A percentile compares a stretch with the other conserved stretches of the same genome.
phyloP scores from a whole-genome alignment of 2,329 filamentous ascomycete species.

The Penicillium sp. region DNA sequence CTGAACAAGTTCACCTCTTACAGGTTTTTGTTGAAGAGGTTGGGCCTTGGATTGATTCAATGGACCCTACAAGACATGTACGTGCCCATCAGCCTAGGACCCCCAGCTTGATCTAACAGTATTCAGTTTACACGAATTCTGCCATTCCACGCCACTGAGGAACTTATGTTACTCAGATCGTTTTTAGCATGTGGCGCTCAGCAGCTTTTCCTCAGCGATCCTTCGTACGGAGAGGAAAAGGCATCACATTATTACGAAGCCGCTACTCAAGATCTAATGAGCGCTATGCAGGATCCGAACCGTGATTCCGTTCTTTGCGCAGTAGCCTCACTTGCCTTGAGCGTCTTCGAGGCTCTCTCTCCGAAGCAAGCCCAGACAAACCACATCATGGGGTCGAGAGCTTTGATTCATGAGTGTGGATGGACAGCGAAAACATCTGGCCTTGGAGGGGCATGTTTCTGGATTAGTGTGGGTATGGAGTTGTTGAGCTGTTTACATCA shows the following conservation, averaged over 20 bases:
- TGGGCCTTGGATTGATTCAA: slow-evolving; percentile 87
- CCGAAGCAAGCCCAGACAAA: slow-evolving; percentile 77
- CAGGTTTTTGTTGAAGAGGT: slow-evolving; percentile 89
- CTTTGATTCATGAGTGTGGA: slow-evolving; percentile 80
- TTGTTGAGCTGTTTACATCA: slow-evolving; percentile 82
- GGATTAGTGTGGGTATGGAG: slow-evolving; percentile 88
- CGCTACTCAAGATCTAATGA: slow-evolving; percentile 72
- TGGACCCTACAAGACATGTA: slow-evolving; percentile 75
- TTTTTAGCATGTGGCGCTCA: slow-evolving; percentile 83
- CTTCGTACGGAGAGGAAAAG: slow-evolving; percentile 68
- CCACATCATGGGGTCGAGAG: slow-evolving; percentile 78
- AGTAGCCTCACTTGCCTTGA: slow-evolving; percentile 79
- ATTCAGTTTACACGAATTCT: slow-evolving; percentile 68
- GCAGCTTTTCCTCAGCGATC: slow-evolving; percentile 68
- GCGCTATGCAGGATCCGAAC: slow-evolving; percentile 75
- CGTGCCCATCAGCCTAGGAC: slow-evolving; percentile 21
- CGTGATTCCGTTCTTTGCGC: slow-evolving; percentile 80
- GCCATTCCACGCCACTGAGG: slow-evolving; percentile 75
- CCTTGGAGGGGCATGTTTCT: slow-evolving; percentile 84
- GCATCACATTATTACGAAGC: slow-evolving; percentile 80
- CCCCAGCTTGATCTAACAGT: slow-evolving; percentile 3
- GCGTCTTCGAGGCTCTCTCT: slow-evolving; percentile 91
- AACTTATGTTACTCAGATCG: slow-evolving; percentile 84
- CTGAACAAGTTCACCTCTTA: slow-evolving; percentile 82
- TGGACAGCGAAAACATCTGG: slow-evolving; percentile 79